A percentile compares a stretch with the other conserved stretches of the same genome.
Evolutionary conservation across 306 rosid genomes (phyloP).

Genomic region (Leucaena leucocephala): DNA sequence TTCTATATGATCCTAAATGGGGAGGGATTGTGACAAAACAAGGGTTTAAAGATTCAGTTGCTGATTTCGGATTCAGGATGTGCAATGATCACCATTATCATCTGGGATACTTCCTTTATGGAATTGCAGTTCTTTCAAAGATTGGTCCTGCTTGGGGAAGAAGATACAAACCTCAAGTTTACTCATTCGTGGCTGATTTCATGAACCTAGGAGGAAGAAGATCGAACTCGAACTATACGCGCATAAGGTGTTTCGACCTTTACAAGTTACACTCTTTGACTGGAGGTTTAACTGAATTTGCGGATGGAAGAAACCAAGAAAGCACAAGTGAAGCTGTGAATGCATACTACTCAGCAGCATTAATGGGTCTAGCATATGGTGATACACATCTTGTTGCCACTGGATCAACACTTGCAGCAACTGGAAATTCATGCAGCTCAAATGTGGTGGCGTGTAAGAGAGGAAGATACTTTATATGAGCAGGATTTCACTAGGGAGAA

Average conservation of each 20-base stretch:
- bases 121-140: constrained; percentile 77
- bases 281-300: constrained; percentile 76
- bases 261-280: constrained; percentile 92
- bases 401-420: constrained; percentile 64
- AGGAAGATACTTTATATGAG: constrained; percentile 52
- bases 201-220: constrained; percentile 64
- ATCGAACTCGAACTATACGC: constrained; percentile 50
- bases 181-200: constrained; percentile 67
- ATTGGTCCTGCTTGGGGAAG: constrained; percentile 83
- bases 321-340: constrained; percentile 89
- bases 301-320: constrained; percentile 85
- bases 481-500: constrained; percentile 63
- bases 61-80: constrained; percentile 86
- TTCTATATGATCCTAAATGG: constrained; percentile 74
- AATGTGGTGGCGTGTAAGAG: constrained; percentile 85
- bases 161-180: constrained; percentile 67
- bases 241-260: constrained; percentile 75
- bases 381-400: constrained; percentile 59
- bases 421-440: constrained; percentile 73
- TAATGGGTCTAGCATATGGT: constrained; percentile 79
- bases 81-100: constrained; percentile 92
- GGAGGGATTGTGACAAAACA: constrained; percentile 76
- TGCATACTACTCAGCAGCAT: constrained; percentile 79
- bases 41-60: constrained; percentile 65
- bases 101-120: constrained; percentile 84